Base-by-base conservation (phyloP, 1,284 basidiomycete species). In the Naganishia cerealis region DNA sequence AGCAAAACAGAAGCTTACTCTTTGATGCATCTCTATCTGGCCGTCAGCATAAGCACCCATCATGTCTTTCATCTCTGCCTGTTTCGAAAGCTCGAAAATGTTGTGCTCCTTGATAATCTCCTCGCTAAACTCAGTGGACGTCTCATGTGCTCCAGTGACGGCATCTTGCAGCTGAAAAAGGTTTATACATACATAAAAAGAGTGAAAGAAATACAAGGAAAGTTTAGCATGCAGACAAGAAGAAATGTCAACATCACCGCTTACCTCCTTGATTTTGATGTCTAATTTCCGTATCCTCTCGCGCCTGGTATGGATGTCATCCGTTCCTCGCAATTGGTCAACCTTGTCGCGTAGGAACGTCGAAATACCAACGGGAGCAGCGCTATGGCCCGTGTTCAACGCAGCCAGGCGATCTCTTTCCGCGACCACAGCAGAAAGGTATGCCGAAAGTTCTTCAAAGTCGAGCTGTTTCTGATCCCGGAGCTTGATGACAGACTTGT, bases 401-500 rank as follows among this genome's bases (percentile, higher is more conserved):
- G 92, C 91, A 16, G 92, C 88, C 10, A 99, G 84, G 48, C 95
- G 85, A 78, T 99, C 96, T 13, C 95, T 88, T 81, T 99, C 95
- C 9, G 87, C 84, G 0, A 92, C 94, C 38, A 97, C 87, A 8
- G 90, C 90, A 1, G 91, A 91, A 7, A 99, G 85, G 79, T 99
- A 99, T 67, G 94, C 91, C 6, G 93, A 94, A 6, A 98, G 86
- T 77, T 98, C 95, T 80, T 99, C 95, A 73, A 98, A 97, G 78
- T 99, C 95, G 65, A 98, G 87, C 79, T 99, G 96, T 80, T 98
- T 99, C 81, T 98, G 93, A 79, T 99, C 96, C 56, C 96, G 88
- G 42, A 97, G 85, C 79, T 92, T 95, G 70, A 99, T 86, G 6
- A 97, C 92, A 9, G 88, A 87, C 61, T 91, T 88, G 75, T 98